These are phyloP conservation scores for Lepraria neglecta DNA, from an alignment of 495 filamentous ascomycete species.

Conservation along the genomic window DNA sequence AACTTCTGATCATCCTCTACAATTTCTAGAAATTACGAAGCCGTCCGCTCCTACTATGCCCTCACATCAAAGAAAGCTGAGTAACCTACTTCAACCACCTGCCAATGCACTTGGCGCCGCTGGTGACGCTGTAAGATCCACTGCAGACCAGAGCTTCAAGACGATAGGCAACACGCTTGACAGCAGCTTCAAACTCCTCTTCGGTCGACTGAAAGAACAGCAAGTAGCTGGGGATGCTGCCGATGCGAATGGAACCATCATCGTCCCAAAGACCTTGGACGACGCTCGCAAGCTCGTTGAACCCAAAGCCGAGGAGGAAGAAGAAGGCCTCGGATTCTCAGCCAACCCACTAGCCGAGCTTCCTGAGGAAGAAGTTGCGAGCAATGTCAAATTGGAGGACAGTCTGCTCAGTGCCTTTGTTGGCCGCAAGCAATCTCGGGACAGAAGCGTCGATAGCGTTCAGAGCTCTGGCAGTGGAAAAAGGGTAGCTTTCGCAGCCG, in stretches of 20 bases:
- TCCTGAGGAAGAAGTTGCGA: slow-evolving; percentile 27
- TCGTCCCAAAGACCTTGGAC: slow-evolving; percentile 80
- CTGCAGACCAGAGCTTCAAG: slow-evolving; percentile 84
- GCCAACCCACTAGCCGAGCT: slow-evolving; percentile 35
- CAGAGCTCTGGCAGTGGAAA: slow-evolving; percentile 57
- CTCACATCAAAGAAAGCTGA: slow-evolving; percentile 60
- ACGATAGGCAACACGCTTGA: slow-evolving; percentile 78
- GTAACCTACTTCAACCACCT: slow-evolving; percentile 76
- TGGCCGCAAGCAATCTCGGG: slow-evolving; percentile 55
- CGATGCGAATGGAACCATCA: slow-evolving; percentile 37
- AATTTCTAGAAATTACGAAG: slow-evolving; percentile 34
- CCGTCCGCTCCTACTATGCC: slow-evolving; percentile 38
- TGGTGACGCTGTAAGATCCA: slow-evolving; percentile 74
- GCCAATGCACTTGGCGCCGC: slow-evolving; percentile 72
- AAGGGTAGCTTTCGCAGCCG: slow-evolving; percentile 42
- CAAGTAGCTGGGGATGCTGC: slow-evolving; percentile 39
- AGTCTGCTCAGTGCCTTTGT: slow-evolving; percentile 57
- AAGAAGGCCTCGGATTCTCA: slow-evolving; percentile 38
- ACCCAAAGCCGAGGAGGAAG: slow-evolving; percentile 54
- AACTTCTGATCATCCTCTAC: slow-evolving; percentile 24
- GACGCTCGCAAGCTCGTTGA: slow-evolving; percentile 84
- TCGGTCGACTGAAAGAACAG: slow-evolving; percentile 76
- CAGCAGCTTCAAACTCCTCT: slow-evolving; percentile 86
- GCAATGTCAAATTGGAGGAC: slow-evolving; percentile 43
- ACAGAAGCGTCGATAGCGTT: slow-evolving; percentile 72